Base-by-base conservation (phyloP, 164 flowering plant species). In the Liquidambar formosana region DNA sequence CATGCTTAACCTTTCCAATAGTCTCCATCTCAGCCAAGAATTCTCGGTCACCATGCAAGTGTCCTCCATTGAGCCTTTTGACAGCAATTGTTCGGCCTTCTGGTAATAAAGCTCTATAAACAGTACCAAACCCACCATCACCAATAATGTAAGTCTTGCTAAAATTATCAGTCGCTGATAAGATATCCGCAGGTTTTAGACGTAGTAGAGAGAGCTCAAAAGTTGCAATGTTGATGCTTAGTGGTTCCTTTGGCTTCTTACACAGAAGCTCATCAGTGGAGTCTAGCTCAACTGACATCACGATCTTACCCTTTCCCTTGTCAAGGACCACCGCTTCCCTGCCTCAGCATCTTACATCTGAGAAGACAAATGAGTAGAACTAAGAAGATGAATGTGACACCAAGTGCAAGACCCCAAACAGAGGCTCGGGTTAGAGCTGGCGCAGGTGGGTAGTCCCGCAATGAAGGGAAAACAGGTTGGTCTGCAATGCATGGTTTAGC, bases 21-120 rank as follows among this genome's bases (percentile, higher is more conserved):
- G 93, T 88, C 68, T 86, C 88, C 82, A 88, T 72, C 72, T 88
- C 93, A 15, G 91, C 91, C 22, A 84, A 57, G 74, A 88, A 88
- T 65, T 88, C 87, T 11, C 89, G 77, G 43, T 81, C 89, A 19
- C 84, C 86, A 51, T 85, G 82, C 52, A 72, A 27, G 43, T 73
- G 84, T 25, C 86, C 86, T 14, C 86, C 79, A 43, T 77, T 82
- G 15, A 88, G 84, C 65, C 86, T 77, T 75, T 86, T 88, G 58
- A 88, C 83, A 16, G 91, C 91, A 62, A 86, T 70, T 10, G 76
- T 75, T 28, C 38, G 73, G 6, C 88, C 83, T 47, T 78, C 85
- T 18, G 84, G 74, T n/a, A 88, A 69, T n/a, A 71, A 67, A 2
- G 85, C 93, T 63, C 64, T 82, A 71, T 85, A 88, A 22, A 88